Base-by-base conservation (phyloP, 768 basidiomycete genomes). In the Boletus reticuloceps region DNA sequence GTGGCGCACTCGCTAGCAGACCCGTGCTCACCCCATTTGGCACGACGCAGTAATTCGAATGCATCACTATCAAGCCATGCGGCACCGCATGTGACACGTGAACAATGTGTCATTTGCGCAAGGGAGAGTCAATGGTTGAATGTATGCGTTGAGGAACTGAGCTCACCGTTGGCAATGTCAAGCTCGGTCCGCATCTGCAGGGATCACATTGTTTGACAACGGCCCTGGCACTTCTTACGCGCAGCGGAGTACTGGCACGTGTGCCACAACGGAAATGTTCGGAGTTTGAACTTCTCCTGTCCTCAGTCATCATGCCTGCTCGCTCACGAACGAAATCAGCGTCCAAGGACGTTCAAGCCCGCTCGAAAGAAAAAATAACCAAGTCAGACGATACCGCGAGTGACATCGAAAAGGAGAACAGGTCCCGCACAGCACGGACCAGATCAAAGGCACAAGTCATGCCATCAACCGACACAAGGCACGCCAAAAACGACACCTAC, bases 291-390 rank as follows among this genome's bases (percentile, higher is more conserved):
- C 55, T 59, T 19, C 42, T 59, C 53, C 58, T 72, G 58, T 67
- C 55, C 60, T 51, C 51, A 50, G 51, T 49, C 63, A 53, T 60
- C 54, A 81, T 81, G 80, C 75, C 74, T 49, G 76, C 77, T 52
- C 79, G 80, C 52, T 71, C 80, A 50, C 77, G 74, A 55, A 74
- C 76, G 37, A 76, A 74, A 65, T 65, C 79, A 14, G 25, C 59
- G 44, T 37, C 66, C 43, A 63, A 59, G 47, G 60, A 58, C 32
- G 20, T 51, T 19, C 47, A 50, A 17, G 27, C 47, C 31, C 60
- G 61, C 17, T 4, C 59, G 19, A 70, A 62, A 16, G 61, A 69
- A 50, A 70, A 60, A 37, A 11, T 20, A 19, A 16, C 55, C 34
- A 63, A 39, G 54, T 27, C 51, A 9, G 61, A 60, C 29, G 69